A percentile compares a stretch with the other conserved stretches of the same genome.
Evolutionary conservation across 495 filamentous ascomycete genomes (phyloP).

Genomic region (Penicillium subrubescens): DNA sequence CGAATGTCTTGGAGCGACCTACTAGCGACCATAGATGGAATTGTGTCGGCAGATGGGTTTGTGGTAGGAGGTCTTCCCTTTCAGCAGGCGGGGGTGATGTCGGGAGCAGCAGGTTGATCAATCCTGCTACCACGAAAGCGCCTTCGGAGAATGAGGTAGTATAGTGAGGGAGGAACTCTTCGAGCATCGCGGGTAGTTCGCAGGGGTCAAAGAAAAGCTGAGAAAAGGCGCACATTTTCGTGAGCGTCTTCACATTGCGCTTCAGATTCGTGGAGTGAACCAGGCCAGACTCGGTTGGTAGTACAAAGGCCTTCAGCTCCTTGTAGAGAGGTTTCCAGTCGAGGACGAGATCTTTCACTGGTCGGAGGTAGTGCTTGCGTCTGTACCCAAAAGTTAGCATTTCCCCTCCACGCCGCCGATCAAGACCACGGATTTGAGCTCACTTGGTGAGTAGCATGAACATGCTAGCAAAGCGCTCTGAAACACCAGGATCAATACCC

Average conservation of each 20-base stretch:
- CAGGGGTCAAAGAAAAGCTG: conserved; percentile 90
- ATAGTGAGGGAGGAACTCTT: conserved; percentile 94
- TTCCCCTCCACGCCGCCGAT: not conserved
- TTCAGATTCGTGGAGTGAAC: conserved; percentile 64
- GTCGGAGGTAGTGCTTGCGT: conserved; percentile 92
- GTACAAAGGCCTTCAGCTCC: conserved; percentile 83
- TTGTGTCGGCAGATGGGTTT: conserved; percentile 83
- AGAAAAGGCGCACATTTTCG: conserved; percentile 85
- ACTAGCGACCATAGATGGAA: conserved; percentile 97
- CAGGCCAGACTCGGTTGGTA: conserved; percentile 76
- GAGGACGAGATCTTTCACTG: conserved; percentile 81
- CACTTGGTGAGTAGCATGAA: conserved; percentile 92
- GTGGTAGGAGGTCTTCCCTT: conserved; percentile 71
- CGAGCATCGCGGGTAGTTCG: conserved; percentile 83
- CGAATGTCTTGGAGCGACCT: conserved; percentile 84
- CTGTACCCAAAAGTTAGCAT: conserved; percentile 51
- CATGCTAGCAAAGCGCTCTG: conserved; percentile 95
- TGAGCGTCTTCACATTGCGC: conserved; percentile 71
- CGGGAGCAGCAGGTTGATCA: conserved; percentile 85
- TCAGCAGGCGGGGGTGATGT: conserved; percentile 75
- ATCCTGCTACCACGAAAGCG: conserved; percentile 82
- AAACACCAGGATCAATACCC: conserved; percentile 76
- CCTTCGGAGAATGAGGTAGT: conserved; percentile 87
- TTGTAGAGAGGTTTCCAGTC: conserved; percentile 94
- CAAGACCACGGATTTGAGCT: conserved; percentile 28